Evolutionary conservation across 768 basidiomycete genomes (phyloP).

Genomic region (Strobilomyces dryophilus): DNA sequence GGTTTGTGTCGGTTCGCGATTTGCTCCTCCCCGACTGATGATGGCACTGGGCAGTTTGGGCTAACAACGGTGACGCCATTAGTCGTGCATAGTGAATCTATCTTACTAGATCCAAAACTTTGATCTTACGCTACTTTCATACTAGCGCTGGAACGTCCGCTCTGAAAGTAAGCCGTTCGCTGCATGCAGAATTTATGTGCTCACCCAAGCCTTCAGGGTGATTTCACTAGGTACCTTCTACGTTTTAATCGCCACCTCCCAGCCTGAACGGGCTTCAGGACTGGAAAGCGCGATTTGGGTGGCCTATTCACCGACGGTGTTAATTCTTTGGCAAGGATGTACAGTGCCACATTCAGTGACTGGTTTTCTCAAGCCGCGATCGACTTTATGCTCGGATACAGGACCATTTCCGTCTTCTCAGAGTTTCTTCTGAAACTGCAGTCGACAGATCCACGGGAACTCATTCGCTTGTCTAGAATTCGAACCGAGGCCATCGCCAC

Average conservation of each 20-base stretch:
- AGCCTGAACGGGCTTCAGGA: constrained; percentile 43
- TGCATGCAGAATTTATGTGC: not conserved
- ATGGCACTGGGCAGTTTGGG: constrained; percentile 67
- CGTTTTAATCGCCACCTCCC: not conserved
- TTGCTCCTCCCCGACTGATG: not conserved
- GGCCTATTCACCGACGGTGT: constrained; percentile 95
- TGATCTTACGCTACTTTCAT: constrained; percentile 13
- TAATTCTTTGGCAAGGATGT: constrained; percentile 90
- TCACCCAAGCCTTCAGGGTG: constrained; percentile 48
- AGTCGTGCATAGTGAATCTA: constrained; percentile 75
- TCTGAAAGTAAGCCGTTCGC: constrained; percentile 61
- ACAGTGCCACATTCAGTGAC: constrained; percentile 85
- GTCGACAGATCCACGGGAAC: constrained; percentile 87
- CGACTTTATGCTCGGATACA: constrained; percentile 85
- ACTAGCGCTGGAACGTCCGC: constrained; percentile 93
- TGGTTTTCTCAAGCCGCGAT: constrained; percentile 98
- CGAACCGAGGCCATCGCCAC: constrained; percentile 92
- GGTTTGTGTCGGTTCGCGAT: constrained; percentile 37
- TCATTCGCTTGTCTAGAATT: constrained; percentile 84
- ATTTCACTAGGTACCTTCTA: constrained; percentile 69
- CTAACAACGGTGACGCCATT: constrained; percentile 96
- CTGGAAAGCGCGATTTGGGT: constrained; percentile 89
- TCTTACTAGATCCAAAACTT: not conserved
- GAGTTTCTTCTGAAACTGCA: constrained; percentile 88
- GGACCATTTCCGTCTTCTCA: constrained; percentile 83